A percentile compares a stretch with the other conserved stretches of the same genome.
Evolutionary conservation across 495 filamentous ascomycete species (phyloP).

Genomic region (Neurospora sp.): DNA sequence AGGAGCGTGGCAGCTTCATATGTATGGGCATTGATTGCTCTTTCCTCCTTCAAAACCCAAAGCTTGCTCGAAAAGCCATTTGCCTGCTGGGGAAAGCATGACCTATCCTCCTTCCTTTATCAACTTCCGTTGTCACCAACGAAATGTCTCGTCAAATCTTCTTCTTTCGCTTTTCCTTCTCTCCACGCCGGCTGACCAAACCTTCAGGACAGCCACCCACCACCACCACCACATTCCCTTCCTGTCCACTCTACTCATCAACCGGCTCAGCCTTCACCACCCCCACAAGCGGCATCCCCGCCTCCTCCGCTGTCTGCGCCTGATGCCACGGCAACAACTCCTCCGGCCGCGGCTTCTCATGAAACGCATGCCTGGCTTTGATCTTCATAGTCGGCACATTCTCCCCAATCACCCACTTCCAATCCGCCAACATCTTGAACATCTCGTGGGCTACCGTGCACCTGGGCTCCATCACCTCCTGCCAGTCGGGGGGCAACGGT

Average conservation of each 20-base stretch:
- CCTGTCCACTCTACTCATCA: not conserved
- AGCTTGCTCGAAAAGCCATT: not conserved
- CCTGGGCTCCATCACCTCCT: not conserved
- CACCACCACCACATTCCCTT: not conserved
- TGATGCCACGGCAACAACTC: not conserved
- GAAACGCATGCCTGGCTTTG: slow-evolving; percentile 12
- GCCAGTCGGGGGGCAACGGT: slow-evolving; percentile 12
- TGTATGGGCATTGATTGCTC: not conserved
- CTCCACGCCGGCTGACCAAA: not conserved
- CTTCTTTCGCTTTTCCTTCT: not conserved
- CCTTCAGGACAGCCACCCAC: not conserved
- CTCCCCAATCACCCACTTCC: slow-evolving; percentile 17
- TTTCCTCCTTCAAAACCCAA: not conserved
- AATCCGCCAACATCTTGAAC: slow-evolving; percentile 19
- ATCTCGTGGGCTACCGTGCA: slow-evolving; percentile 8
- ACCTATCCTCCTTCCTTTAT: not conserved
- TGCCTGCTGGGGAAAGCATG: not conserved
- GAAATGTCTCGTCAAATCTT: not conserved
- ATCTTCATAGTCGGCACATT: slow-evolving; percentile 20
- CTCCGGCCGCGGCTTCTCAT: slow-evolving; percentile 8
- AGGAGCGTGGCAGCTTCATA: not conserved
- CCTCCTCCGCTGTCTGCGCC: not conserved
- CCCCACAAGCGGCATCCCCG: not conserved
- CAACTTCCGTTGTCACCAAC: not conserved
- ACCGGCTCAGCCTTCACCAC: slow-evolving; percentile 1